Conservation (phyloP, 2,329 filamentous ascomycete genomes). For the Talaromyces islandicus region DNA sequence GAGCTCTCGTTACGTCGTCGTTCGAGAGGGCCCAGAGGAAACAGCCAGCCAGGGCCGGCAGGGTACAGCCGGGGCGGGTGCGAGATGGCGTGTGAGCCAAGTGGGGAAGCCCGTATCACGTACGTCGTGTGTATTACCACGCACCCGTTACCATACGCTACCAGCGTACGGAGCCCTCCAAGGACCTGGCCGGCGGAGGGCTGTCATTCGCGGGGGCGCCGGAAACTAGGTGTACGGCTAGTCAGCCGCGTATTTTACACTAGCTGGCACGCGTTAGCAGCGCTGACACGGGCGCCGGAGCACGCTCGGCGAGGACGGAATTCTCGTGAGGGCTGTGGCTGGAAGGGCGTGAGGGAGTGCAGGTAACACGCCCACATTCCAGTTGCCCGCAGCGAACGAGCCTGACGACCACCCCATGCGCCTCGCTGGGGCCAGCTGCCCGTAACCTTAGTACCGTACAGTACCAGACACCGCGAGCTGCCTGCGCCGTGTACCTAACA, state of each 20-base stretch:
- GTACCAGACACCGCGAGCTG: neutral
- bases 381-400: neutral
- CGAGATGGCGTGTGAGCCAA: neutral
- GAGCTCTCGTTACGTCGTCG: neutral
- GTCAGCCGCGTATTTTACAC: neutral
- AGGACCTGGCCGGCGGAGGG: neutral
- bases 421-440: neutral
- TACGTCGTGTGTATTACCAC: neutral
- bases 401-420: neutral
- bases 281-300: neutral
- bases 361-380: neutral
- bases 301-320: neutral
- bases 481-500: neutral
- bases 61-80: conserved; percentile 1
- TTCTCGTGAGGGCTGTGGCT: neutral
- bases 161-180: neutral
- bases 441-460: neutral
- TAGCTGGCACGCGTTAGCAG: neutral
- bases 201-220: neutral
- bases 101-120: neutral
- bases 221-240: neutral
- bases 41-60: neutral
- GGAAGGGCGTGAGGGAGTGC: neutral
- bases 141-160: neutral
- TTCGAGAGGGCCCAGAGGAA: neutral